Percentiles rank a stretch among this genome's conserved stretches.
These are phyloP conservation scores for Coix lacrymajobi DNA, from an alignment of 176 grass and related monocot genomes.

Conservation along the genomic window DNA sequence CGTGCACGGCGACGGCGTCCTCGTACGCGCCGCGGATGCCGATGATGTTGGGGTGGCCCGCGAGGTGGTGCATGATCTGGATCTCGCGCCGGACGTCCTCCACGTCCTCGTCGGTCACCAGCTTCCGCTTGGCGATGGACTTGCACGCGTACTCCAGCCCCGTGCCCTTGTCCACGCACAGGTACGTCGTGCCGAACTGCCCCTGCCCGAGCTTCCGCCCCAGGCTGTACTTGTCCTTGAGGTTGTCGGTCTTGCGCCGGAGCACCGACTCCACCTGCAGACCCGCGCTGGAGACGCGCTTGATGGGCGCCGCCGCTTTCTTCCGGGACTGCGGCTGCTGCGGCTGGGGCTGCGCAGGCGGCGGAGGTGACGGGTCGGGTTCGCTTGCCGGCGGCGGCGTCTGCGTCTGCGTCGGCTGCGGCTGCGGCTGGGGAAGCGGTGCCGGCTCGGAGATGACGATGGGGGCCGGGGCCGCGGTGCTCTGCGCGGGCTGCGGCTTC, in stretches of 20 bases:
- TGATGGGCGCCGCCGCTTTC: conserved; percentile 38
- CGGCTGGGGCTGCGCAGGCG: not conserved
- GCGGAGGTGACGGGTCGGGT: not conserved
- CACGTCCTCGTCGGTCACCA: conserved; percentile 54
- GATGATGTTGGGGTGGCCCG: conserved; percentile 45
- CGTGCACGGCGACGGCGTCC: conserved; percentile 47
- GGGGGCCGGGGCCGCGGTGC: conserved; percentile 16
- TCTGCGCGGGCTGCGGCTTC: not conserved
- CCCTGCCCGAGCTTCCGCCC: conserved; percentile 46
- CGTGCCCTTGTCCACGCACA: conserved; percentile 45
- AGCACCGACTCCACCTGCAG: conserved; percentile 55
- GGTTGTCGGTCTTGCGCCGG: conserved; percentile 42
- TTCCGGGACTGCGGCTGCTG: not conserved
- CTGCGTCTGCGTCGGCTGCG: not conserved
- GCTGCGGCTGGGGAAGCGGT: not conserved
- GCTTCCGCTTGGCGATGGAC: conserved; percentile 72
- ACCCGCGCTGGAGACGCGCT: conserved; percentile 52
- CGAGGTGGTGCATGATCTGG: conserved; percentile 69
- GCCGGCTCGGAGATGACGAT: conserved; percentile 39
- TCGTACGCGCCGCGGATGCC: conserved; percentile 38
- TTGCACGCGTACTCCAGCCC: conserved; percentile 59
- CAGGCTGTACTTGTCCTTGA: conserved; percentile 54
- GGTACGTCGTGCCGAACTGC: conserved; percentile 55
- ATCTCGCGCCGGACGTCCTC: conserved; percentile 61
- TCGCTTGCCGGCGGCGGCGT: not conserved